These are phyloP conservation scores for Eimeria nieschulzi DNA, from an alignment of 169 alveolate genomes.

Conservation along the genomic window DNA sequence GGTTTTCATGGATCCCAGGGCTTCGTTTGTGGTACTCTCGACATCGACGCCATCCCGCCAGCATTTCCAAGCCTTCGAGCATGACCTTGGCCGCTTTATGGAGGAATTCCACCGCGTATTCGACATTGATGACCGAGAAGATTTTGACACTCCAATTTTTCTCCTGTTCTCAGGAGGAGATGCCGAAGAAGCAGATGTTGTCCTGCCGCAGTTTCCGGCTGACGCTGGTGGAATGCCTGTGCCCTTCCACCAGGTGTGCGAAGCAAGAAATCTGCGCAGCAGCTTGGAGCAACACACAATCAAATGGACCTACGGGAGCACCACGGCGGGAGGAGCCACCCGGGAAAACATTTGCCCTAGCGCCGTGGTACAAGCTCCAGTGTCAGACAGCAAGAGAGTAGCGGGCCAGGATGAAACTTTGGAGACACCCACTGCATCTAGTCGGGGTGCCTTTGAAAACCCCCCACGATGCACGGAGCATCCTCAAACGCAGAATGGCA, in stretches of 20 bases:
- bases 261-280: slow-evolving; percentile 7
- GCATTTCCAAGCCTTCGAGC: slow-evolving; percentile 13
- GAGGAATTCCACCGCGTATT: slow-evolving; percentile 21
- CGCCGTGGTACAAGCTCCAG: neutral
- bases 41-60: slow-evolving; percentile 3
- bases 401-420: neutral
- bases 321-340: neutral
- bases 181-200: slow-evolving; percentile 16
- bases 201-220: neutral
- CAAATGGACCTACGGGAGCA: slow-evolving; percentile 40
- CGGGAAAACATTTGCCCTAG: neutral
- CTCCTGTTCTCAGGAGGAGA: slow-evolving; percentile 37
- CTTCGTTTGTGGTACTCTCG: slow-evolving; percentile 5
- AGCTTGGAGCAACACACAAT: slow-evolving; percentile 8
- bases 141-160: slow-evolving; percentile 15
- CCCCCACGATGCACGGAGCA: neutral
- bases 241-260: slow-evolving; percentile 13
- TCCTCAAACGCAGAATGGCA: slow-evolving; percentile 8
- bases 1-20: neutral
- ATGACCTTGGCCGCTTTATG: neutral
- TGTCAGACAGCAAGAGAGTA: neutral
- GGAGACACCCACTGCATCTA: neutral
- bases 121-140: slow-evolving; percentile 14
- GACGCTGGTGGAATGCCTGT: neutral
- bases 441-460: neutral